phyloP scores from a whole-genome alignment of 495 filamentous ascomycete genomes.

The Hyphodiscus hymeniophilus region DNA sequence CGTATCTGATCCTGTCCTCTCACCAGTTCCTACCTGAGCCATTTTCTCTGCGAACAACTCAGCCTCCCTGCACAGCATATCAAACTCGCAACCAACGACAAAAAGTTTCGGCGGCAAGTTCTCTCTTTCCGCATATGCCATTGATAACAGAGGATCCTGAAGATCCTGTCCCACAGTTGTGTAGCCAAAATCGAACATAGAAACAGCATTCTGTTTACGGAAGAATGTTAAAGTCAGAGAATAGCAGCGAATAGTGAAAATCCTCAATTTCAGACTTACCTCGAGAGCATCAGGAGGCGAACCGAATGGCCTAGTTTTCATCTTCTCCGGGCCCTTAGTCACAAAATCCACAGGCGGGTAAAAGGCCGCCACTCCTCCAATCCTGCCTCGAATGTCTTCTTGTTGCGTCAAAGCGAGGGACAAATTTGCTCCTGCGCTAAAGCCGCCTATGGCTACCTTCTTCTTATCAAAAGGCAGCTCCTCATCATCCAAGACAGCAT shows the following conservation, averaged over 20 bases:
- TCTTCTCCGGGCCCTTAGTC: slow-evolving; percentile 23
- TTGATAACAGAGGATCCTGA: slow-evolving; percentile 29
- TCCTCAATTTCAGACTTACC: too few relatives aligned
- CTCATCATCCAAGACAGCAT: slow-evolving; percentile 20
- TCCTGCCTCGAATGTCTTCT: slow-evolving; percentile 21
- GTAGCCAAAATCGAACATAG: slow-evolving; percentile 31
- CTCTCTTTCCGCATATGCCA: slow-evolving; percentile 23
- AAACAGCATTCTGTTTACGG: slow-evolving; percentile 9
- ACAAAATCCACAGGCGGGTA: slow-evolving; percentile 31
- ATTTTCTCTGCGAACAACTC: slow-evolving; percentile 30
- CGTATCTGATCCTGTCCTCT: slow-evolving; percentile 5
- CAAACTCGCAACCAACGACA: slow-evolving; percentile 15
- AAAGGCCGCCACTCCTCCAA: slow-evolving; percentile 27
- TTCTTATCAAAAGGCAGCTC: slow-evolving; percentile 22
- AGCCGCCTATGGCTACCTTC: slow-evolving; percentile 30
- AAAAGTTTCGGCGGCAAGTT: slow-evolving; percentile 25
- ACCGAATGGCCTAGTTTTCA: slow-evolving; percentile 19
- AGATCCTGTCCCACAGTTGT: slow-evolving; percentile 26
- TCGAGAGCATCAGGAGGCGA: slow-evolving; percentile 23
- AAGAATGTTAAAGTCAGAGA: too few relatives aligned
- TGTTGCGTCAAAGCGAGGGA: slow-evolving; percentile 26
- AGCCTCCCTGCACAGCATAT: slow-evolving; percentile 24
- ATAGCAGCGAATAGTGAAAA: too few relatives aligned
- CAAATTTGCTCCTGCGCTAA: slow-evolving; percentile 32
- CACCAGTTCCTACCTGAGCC: slow-evolving; percentile 18